phyloP scores from a whole-genome alignment of 2,329 filamentous ascomycete genomes.

The Pestalotiopsis sp. region DNA sequence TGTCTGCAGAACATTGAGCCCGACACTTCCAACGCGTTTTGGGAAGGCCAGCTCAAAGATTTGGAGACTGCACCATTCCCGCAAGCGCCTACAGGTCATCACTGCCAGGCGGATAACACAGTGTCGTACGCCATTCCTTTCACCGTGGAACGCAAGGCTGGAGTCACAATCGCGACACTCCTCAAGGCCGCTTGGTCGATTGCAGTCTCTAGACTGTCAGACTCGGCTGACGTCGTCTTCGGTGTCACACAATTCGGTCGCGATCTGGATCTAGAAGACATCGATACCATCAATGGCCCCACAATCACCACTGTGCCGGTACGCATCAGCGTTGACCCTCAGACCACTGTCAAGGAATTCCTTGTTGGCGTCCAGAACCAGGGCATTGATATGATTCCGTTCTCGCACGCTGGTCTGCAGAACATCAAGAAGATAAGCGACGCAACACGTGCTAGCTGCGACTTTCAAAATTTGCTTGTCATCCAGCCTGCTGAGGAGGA shows the following conservation, averaged over 20 bases:
- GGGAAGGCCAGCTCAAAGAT: background rate
- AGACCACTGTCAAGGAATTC: slow-evolving; percentile 8
- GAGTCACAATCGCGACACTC: slow-evolving; percentile 6
- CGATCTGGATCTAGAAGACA: slow-evolving; percentile 2
- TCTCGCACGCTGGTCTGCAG: slow-evolving; percentile 1
- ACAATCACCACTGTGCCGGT: slow-evolving; percentile 13
- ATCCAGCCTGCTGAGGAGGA: slow-evolving; percentile 10
- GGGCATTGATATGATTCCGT: slow-evolving; percentile 6
- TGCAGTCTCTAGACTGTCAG: background rate
- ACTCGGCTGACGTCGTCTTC: background rate
- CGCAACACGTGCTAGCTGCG: background rate
- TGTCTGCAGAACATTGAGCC: background rate
- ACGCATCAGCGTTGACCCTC: background rate
- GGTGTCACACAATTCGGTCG: slow-evolving; percentile 12
- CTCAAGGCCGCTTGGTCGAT: slow-evolving; percentile 4
- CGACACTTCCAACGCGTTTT: background rate
- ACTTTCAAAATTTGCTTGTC: slow-evolving; percentile 5
- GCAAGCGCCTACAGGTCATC: slow-evolving; percentile 5
- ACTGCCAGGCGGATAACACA: slow-evolving; percentile 10
- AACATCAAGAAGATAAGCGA: slow-evolving; percentile 6
- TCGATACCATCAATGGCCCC: slow-evolving; percentile 10
- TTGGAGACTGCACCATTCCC: slow-evolving; percentile 13
- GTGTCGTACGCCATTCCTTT: slow-evolving; percentile 9
- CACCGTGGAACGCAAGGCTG: slow-evolving; percentile 7
- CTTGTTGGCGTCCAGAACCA: slow-evolving; percentile 11